Percentiles rank a stretch among this genome's conserved stretches.
Evolutionary conservation across 2,329 filamentous ascomycete species (phyloP).

Genomic region (Curvularia eragrostidis): DNA sequence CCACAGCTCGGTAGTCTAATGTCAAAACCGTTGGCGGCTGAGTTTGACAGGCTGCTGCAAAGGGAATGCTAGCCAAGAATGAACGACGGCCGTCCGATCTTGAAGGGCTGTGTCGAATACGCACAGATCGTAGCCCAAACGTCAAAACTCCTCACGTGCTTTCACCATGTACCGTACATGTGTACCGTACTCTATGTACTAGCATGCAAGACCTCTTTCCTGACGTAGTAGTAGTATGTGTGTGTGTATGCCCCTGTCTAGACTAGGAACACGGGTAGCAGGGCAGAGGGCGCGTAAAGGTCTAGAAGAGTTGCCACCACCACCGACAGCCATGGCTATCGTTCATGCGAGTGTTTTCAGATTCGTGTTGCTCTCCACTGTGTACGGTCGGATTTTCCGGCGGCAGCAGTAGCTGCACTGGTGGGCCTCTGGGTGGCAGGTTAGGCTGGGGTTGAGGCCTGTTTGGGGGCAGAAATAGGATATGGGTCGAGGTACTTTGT

Average conservation of each 20-base stretch:
- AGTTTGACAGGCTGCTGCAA: slow-evolving; percentile 8
- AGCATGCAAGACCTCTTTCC: background rate
- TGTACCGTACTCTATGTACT: background rate
- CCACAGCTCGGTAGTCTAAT: background rate
- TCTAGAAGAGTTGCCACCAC: slow-evolving; percentile 8
- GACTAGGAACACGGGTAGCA: slow-evolving; percentile 6
- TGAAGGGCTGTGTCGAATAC: background rate
- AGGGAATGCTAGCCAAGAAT: slow-evolving; percentile 5
- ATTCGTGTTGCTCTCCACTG: slow-evolving; percentile 6
- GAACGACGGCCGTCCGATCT: slow-evolving; percentile 5
- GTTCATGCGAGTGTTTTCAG: slow-evolving; percentile 4
- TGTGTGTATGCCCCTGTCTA: background rate
- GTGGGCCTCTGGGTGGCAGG: background rate
- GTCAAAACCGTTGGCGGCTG: slow-evolving; percentile 10
- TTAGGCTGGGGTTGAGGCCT: background rate
- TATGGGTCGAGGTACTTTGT: background rate
- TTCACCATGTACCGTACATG: background rate
- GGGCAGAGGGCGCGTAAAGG: slow-evolving; percentile 1
- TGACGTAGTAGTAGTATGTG: no score
- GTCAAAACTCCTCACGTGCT: background rate
- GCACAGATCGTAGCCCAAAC: slow-evolving; percentile 4
- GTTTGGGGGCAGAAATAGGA: background rate
- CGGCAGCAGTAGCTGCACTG: slow-evolving; percentile 1
- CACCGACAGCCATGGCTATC: slow-evolving; percentile 3
- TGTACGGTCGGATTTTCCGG: slow-evolving; percentile 12